These are phyloP conservation scores for Paraphoma chrysanthemicola DNA, from an alignment of 2,329 filamentous ascomycete species.

Conservation along the genomic window DNA sequence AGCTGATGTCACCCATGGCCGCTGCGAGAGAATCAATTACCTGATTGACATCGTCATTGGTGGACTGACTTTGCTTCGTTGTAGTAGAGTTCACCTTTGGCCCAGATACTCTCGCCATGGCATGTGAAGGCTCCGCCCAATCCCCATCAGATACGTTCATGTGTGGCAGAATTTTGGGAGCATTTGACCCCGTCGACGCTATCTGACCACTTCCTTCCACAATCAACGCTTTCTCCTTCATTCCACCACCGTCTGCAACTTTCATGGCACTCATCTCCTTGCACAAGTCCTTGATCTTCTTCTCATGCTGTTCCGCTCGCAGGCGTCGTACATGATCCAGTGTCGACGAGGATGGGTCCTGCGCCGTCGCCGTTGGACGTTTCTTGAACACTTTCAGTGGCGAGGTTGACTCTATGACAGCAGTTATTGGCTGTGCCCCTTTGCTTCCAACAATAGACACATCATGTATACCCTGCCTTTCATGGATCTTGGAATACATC, in stretches of 20 bases:
- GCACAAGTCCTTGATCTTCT: neutral
- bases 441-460: neutral
- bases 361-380: neutral
- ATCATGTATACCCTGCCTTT: neutral
- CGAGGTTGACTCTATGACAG: neutral
- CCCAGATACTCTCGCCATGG: neutral
- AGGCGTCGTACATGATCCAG: constrained; percentile 1
- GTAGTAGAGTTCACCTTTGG: neutral
- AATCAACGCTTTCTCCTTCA: neutral
- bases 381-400: neutral
- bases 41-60: neutral
- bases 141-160: neutral
- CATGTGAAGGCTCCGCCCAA: constrained; percentile 1
- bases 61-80: neutral
- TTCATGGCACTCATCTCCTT: neutral
- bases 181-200: neutral
- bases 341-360: neutral
- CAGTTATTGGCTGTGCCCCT: neutral
- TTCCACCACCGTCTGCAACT: neutral
- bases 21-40: neutral
- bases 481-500: neutral
- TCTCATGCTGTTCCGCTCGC: constrained; percentile 7
- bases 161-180: neutral
- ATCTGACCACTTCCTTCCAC: neutral
- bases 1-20: neutral